These are phyloP conservation scores for Geotrichum histeridarum DNA, from an alignment of 1,139 yeast species.

Conservation along the genomic window DNA sequence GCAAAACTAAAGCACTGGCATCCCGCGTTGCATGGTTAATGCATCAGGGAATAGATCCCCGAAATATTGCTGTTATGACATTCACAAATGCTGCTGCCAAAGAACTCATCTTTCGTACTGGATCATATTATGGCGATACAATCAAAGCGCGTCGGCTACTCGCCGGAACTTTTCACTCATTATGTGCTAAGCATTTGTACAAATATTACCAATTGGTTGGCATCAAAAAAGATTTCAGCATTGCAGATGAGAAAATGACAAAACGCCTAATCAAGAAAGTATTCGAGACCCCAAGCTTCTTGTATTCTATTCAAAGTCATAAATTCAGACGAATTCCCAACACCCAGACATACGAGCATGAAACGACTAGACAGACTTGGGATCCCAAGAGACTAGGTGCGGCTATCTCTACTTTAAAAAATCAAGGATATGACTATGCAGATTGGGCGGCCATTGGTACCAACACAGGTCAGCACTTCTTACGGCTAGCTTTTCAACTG, in stretches of 20 bases:
- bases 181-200: conserved; percentile 59
- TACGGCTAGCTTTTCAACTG: conserved; percentile 1
- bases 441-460: conserved; percentile 8
- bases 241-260: conserved; percentile 52
- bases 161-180: conserved; percentile 84
- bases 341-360: no score
- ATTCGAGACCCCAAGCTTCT: neutral
- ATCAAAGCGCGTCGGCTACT: conserved; percentile 42
- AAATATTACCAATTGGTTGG: conserved; percentile 55
- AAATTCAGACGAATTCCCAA: neutral
- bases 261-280: conserved; percentile 32
- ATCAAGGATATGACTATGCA: conserved; percentile 4
- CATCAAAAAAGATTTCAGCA: conserved; percentile 38
- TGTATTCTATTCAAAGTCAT: neutral
- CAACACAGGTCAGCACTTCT: neutral
- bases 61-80: conserved; percentile 71
- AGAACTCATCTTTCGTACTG: conserved; percentile 67
- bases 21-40: conserved; percentile 71
- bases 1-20: conserved; percentile 74
- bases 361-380: neutral
- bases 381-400: neutral
- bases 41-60: conserved; percentile 49
- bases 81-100: conserved; percentile 87
- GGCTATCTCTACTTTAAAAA: conserved; percentile 5
- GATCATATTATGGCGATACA: conserved; percentile 19